A percentile compares a stretch with the other conserved stretches of the same genome.
These are phyloP conservation scores for Nepenthes mirabilis DNA, from an alignment of 148 eudicot species.

Conservation along the genomic window DNA sequence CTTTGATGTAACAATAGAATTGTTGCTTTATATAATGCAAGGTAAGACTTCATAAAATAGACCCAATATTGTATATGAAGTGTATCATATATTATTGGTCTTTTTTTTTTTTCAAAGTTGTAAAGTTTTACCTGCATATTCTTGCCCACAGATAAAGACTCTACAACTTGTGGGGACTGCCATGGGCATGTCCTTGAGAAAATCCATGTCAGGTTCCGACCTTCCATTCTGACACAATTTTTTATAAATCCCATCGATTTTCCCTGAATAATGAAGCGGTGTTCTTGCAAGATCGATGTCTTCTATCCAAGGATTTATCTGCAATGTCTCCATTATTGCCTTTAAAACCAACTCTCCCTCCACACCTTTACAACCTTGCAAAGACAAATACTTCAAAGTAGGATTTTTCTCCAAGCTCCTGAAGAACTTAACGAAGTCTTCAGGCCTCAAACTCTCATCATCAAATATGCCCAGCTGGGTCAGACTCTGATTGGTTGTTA, in stretches of 20 bases:
- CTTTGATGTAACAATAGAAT: too few relatives aligned
- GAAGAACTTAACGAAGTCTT: conserved; percentile 48
- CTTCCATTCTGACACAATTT: conserved; percentile 60
- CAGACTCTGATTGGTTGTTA: conserved; percentile 63
- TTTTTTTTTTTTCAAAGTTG: background rate
- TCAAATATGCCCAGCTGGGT: conserved; percentile 46
- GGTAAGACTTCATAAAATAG: too few relatives aligned
- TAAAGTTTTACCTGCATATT: conserved; percentile 46
- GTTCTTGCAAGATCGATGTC: conserved; percentile 78
- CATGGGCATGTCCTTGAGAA: conserved; percentile 76
- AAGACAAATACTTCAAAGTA: conserved; percentile 44
- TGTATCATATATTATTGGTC: background rate
- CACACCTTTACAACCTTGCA: conserved; percentile 84
- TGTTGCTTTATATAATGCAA: too few relatives aligned
- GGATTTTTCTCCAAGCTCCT: conserved; percentile 56
- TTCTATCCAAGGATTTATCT: conserved; percentile 90
- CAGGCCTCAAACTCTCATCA: conserved; percentile 52
- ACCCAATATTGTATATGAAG: too few relatives aligned
- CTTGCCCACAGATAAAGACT: conserved; percentile 84
- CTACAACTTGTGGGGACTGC: conserved; percentile 63
- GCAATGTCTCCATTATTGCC: conserved; percentile 52
- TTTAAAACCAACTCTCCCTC: conserved; percentile 54
- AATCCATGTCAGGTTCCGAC: conserved; percentile 48
- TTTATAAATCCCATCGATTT: conserved; percentile 50
- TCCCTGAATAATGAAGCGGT: conserved; percentile 53